Conservation (phyloP, 2,329 filamentous ascomycete genomes). For the Pseudocercospora macadamiae region DNA sequence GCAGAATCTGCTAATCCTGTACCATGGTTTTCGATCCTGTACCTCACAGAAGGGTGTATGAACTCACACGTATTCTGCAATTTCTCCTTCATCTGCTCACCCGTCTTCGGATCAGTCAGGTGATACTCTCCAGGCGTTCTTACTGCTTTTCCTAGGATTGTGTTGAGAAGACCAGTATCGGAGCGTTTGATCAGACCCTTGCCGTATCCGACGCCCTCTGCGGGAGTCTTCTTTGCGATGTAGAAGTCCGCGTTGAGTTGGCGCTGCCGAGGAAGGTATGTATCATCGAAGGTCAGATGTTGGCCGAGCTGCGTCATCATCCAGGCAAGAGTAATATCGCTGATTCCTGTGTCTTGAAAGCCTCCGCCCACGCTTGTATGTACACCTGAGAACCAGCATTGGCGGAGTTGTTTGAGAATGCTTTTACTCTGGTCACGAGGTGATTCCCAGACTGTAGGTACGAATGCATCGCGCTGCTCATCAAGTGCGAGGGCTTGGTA, state of each 20-base stretch:
- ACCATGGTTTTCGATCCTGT: conserved; percentile 46
- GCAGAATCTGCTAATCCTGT: conserved; percentile 38
- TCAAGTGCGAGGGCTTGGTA: conserved; percentile 47
- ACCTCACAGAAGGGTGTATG: conserved; percentile 52
- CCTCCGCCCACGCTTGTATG: conserved; percentile 48
- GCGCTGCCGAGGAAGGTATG: conserved; percentile 47
- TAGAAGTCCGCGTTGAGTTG: conserved; percentile 48
- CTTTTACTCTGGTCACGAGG: conserved; percentile 30
- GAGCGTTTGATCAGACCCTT: conserved; percentile 48
- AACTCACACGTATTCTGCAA: conserved; percentile 53
- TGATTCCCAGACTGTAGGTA: conserved; percentile 44
- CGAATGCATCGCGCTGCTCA: conserved; percentile 41
- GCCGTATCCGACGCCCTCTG: conserved; percentile 40
- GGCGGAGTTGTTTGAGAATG: conserved; percentile 42
- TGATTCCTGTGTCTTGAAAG: conserved; percentile 44
- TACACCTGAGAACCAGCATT: conserved; percentile 51
- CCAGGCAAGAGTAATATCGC: conserved; percentile 57
- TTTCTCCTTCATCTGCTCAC: conserved; percentile 41
- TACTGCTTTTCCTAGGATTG: conserved; percentile 44
- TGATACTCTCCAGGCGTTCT: conserved; percentile 51
- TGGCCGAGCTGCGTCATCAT: conserved; percentile 55
- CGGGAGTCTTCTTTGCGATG: conserved; percentile 41
- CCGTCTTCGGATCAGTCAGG: conserved; percentile 44
- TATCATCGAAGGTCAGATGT: conserved; percentile 46
- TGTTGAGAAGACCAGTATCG: conserved; percentile 45